Evolutionary conservation across 768 basidiomycete genomes (phyloP).

Genomic region (Pulveroboletus sp.): DNA sequence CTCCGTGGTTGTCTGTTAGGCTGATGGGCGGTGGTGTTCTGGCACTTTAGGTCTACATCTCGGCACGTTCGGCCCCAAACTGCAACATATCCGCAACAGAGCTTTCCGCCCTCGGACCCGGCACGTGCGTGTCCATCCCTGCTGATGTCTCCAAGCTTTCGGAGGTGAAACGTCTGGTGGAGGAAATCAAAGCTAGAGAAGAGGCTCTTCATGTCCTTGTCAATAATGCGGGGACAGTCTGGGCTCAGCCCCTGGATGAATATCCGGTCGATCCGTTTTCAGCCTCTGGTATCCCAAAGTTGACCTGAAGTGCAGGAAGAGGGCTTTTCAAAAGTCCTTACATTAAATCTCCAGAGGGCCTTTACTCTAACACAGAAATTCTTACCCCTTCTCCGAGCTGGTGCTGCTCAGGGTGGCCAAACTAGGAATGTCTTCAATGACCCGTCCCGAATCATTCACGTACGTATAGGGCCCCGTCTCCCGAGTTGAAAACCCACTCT

Average conservation of each 20-base stretch:
- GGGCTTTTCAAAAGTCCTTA: conserved; percentile 58
- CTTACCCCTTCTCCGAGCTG: conserved; percentile 50
- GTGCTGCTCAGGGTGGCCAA: conserved; percentile 37
- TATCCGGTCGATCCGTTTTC: conserved; percentile 35
- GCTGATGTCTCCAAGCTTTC: conserved; percentile 51
- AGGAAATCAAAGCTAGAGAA: conserved; percentile 49
- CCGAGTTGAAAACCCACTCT: not conserved
- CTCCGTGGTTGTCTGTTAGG: conserved; percentile 2
- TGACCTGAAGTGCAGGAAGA: conserved; percentile 36
- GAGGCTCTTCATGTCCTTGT: conserved; percentile 52
- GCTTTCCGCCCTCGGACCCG: conserved; percentile 49
- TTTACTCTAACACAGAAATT: conserved; percentile 61
- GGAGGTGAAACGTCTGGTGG: conserved; percentile 49
- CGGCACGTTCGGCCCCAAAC: conserved; percentile 50
- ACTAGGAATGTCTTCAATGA: conserved; percentile 37
- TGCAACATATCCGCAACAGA: conserved; percentile 49
- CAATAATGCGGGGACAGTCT: conserved; percentile 62
- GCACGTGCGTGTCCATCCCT: conserved; percentile 49
- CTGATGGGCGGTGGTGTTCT: not conserved
- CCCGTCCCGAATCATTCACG: conserved; percentile 59
- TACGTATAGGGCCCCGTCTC: no score
- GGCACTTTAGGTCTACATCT: conserved; percentile 55
- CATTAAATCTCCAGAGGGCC: conserved; percentile 54
- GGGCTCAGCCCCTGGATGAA: conserved; percentile 45
- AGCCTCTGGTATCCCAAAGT: not conserved